Conservation (phyloP, 768 basidiomycete genomes). For the Wakefieldia striispora region DNA sequence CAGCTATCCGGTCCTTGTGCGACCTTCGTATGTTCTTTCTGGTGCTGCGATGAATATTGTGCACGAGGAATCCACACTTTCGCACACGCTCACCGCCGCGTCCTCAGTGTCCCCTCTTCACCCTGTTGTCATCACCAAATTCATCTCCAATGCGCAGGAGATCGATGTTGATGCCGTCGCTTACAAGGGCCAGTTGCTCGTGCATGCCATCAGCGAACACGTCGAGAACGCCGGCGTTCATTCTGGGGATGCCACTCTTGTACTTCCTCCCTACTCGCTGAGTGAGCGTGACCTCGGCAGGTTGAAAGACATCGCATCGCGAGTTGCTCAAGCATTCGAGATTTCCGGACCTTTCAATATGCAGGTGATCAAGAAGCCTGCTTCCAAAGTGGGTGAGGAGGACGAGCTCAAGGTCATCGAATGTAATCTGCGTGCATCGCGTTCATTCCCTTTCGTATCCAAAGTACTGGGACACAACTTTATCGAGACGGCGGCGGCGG, state of each 20-base stretch:
- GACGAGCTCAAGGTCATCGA: constrained; percentile 94
- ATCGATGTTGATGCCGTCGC: constrained; percentile 98
- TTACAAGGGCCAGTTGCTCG: constrained; percentile 84
- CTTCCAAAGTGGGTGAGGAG: constrained; percentile 48
- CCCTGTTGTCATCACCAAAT: constrained; percentile 98
- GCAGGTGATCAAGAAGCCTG: constrained; percentile 91
- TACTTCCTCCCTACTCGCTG: constrained; percentile 91
- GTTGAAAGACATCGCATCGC: constrained; percentile 90
- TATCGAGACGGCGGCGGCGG: constrained; percentile 88
- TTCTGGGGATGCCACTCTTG: constrained; percentile 97
- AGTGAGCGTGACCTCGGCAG: constrained; percentile 73
- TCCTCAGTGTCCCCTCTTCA: constrained; percentile 95
- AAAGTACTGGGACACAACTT: constrained; percentile 98
- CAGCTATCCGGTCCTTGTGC: constrained; percentile 97
- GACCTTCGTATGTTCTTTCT: constrained; percentile 97
- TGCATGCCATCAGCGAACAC: constrained; percentile 97
- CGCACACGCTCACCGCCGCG: constrained; percentile 95
- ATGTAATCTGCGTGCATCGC: constrained; percentile 96
- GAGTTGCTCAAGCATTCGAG: constrained; percentile 91
- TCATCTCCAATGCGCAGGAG: constrained; percentile 97
- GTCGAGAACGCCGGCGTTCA: constrained; percentile 99
- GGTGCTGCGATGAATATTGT: constrained; percentile 99
- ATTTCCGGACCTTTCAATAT: constrained; percentile 99
- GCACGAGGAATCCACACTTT: constrained; percentile 83
- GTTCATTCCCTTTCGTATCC: constrained; percentile 98